Base-by-base conservation (phyloP, 805 yeast genomes). In the Candida hungchunana region DNA sequence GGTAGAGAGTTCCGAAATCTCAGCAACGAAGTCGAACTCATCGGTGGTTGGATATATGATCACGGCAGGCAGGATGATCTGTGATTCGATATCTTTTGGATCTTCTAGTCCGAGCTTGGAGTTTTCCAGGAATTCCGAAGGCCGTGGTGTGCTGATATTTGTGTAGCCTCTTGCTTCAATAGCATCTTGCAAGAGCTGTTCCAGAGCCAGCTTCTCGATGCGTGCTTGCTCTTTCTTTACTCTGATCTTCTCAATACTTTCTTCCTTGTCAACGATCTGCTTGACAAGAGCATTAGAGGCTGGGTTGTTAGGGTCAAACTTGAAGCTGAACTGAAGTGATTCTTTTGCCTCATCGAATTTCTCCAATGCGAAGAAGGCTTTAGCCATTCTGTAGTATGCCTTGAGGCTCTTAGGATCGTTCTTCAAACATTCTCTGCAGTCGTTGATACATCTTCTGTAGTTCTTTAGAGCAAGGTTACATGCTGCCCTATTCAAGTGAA, bases 381-480 rank as follows among this genome's bases (percentile, higher is more conserved):
- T 82, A 1, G 86, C 90, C 32, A 94, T 78, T 47, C 97, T 69
- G 59, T 67, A 93, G 52, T 83, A 75, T 0, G 97, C 97, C 62
- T 93, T 93, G 31, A 81, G 66, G 52, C 82, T 86, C 41, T 65
- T 68, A 2, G 85, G 82, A 49, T 86, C 86, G 3, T 73, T 50
- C 32, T 63, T 55, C 43, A 93, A 62, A 6, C 86, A 87, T 32
- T 69, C 71, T 46, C 79, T 79, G 56, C 96, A 85, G 58, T 90
- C 97, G 44, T 82, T 83, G 45, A 93, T 80, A 54, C 95, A 85
- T 36, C 77, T 67, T 62, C 97, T 74, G 59, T 79, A 90, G 60
- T 93, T 93, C 50, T 79, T 69, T 48, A 93, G 63, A 53, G 84
- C 95, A 45, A 93, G 65, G 51, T 90, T 86, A 60, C 96, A 84